Conservation (phyloP, 2,329 filamentous ascomycete genomes). For the Epichloe bromicola region DNA sequence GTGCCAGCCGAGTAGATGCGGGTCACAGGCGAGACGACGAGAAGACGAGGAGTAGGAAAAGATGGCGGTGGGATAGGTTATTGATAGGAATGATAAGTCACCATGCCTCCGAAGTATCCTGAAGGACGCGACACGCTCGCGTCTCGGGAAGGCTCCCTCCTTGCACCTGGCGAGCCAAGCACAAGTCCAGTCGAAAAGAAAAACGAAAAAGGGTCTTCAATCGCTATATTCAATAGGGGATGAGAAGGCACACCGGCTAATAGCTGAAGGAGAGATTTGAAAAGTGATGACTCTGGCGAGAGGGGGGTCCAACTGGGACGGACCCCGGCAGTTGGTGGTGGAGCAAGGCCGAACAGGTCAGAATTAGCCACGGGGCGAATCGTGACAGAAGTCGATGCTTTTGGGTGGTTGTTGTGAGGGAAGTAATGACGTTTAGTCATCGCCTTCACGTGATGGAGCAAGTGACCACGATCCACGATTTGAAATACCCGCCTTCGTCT, state of each 20-base stretch:
- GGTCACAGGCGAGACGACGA: neutral
- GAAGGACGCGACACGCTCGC: neutral
- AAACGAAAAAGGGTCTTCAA: neutral
- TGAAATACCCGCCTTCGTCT: too few species aligned
- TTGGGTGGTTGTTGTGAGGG: neutral
- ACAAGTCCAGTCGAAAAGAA: neutral
- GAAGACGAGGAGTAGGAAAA: neutral
- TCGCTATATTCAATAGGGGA: neutral
- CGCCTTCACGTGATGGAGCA: neutral
- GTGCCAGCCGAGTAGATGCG: neutral
- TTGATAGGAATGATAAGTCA: neutral
- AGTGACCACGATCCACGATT: neutral
- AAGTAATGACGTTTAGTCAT: neutral
- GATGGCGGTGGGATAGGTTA: neutral
- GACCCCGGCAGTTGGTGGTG: slow-evolving; percentile 8
- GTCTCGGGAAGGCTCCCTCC: neutral
- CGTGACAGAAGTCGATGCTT: neutral
- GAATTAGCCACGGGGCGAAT: neutral
- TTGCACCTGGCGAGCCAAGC: neutral
- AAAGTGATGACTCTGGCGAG: slow-evolving; percentile 4
- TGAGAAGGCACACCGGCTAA: neutral
- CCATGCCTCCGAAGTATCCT: neutral
- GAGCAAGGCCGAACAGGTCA: neutral
- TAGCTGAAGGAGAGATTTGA: neutral
- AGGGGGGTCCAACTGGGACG: slow-evolving; percentile 7